phyloP scores from a whole-genome alignment of 2,329 filamentous ascomycete genomes.

The Pleurostoma richardsiae region DNA sequence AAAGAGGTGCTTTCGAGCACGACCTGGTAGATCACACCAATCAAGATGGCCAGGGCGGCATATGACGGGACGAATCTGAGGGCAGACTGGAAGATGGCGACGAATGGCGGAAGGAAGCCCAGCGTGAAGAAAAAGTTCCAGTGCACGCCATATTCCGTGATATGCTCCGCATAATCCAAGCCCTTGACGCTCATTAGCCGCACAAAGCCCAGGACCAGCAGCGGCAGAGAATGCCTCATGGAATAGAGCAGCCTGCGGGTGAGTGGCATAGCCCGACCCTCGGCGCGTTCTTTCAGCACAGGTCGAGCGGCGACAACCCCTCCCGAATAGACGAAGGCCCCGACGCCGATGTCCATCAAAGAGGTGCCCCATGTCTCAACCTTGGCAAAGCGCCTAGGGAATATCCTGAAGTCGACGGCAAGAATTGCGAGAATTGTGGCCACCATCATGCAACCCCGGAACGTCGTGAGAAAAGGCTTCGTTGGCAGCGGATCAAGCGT shows the following conservation, averaged over 20 bases:
- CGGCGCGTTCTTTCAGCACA: constrained; percentile 64
- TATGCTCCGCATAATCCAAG: constrained; percentile 93
- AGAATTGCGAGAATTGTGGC: constrained; percentile 87
- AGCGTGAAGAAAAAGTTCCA: constrained; percentile 99
- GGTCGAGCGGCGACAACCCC: constrained; percentile 86
- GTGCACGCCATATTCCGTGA: constrained; percentile 95
- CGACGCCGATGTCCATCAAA: constrained; percentile 97
- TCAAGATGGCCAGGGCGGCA: constrained; percentile 64
- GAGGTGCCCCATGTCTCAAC: constrained; percentile 99
- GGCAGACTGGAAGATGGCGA: constrained; percentile 73
- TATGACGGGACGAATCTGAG: constrained; percentile 71
- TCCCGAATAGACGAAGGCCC: constrained; percentile 93
- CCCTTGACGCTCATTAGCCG: constrained; percentile 88
- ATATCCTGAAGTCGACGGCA: constrained; percentile 92
- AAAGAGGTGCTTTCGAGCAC: constrained; percentile 72
- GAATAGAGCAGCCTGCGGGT: constrained; percentile 58
- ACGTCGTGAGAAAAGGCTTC: constrained; percentile 89
- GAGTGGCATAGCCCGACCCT: constrained; percentile 44
- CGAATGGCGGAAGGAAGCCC: constrained; percentile 80
- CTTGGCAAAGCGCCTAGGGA: constrained; percentile 92
- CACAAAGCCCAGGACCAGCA: constrained; percentile 74
- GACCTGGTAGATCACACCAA: constrained; percentile 69
- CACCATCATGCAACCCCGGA: constrained; percentile 87
- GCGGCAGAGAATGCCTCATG: constrained; percentile 74
- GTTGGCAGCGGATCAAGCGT: constrained; percentile 57